Percentiles rank a stretch among this genome's conserved stretches.
phyloP scores from a whole-genome alignment of 108 stramenopile species.

The Skeletonema marinoi region DNA sequence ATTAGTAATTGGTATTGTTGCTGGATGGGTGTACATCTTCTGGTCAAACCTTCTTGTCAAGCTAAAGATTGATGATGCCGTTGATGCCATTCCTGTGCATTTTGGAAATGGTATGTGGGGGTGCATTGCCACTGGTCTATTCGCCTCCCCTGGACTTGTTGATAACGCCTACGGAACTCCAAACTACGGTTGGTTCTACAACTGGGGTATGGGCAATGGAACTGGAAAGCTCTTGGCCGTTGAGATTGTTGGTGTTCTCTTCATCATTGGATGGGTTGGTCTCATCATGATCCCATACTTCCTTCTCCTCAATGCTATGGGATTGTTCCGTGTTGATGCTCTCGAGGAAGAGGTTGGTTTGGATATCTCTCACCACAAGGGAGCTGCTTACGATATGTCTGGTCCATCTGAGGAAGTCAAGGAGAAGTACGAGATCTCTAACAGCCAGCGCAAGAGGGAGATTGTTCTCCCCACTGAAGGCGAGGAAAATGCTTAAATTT shows the following conservation, averaged over 20 bases:
- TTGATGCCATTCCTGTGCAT: constrained; percentile 91
- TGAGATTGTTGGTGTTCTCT: constrained; percentile 74
- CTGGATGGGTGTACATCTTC: constrained; percentile 73
- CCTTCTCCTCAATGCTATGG: constrained; percentile 55
- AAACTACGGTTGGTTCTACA: constrained; percentile 77
- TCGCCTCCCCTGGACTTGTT: constrained; percentile 62
- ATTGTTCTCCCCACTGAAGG: constrained; percentile 7
- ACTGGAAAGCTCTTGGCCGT: constrained; percentile 62
- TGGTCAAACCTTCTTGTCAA: constrained; percentile 62
- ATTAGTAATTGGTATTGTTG: constrained; percentile 55
- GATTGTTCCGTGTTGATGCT: constrained; percentile 73
- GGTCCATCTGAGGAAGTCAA: constrained; percentile 21
- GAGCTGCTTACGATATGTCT: constrained; percentile 57
- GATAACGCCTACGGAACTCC: constrained; percentile 54
- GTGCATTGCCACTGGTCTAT: constrained; percentile 80
- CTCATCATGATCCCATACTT: constrained; percentile 82
- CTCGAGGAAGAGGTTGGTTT: constrained; percentile 84
- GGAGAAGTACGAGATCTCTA: constrained; percentile 14
- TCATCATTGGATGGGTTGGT: constrained; percentile 83
- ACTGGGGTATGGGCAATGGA: constrained; percentile 20
- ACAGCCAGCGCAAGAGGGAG: constrained; percentile 15
- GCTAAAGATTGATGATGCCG: constrained; percentile 79
- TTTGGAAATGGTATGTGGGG: constrained; percentile 89
- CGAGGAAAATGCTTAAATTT: neutral
- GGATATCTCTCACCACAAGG: constrained; percentile 82